A percentile compares a stretch with the other conserved stretches of the same genome.
Evolutionary conservation across 257 asterid species (phyloP).

Genomic region (Mentha longifolia): DNA sequence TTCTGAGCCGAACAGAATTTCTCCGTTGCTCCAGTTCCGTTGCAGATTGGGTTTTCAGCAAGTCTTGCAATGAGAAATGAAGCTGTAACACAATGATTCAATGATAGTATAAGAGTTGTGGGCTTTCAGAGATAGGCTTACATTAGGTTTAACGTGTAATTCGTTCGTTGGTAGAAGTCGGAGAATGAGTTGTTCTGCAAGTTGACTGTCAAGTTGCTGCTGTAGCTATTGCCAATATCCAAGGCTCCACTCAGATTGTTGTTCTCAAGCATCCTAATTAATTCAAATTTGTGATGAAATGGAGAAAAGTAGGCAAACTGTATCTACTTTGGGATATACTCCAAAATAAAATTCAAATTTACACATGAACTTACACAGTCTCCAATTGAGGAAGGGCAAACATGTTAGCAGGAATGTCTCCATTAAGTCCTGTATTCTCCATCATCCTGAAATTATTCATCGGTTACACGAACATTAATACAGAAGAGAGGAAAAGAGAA

Average conservation of each 20-base stretch:
- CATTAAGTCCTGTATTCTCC: constrained; percentile 66
- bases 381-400: constrained; percentile 69
- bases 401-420: constrained; percentile 56
- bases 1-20: constrained; percentile 47
- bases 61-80: constrained; percentile 50
- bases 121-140: constrained; percentile 36
- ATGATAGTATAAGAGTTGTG: neutral
- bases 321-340: neutral
- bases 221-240: constrained; percentile 67
- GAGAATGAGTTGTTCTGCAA: constrained; percentile 67
- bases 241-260: constrained; percentile 65
- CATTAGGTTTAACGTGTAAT: constrained; percentile 53
- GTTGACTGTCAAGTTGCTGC: constrained; percentile 64
- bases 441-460: constrained; percentile 53
- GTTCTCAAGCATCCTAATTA: constrained; percentile 62
- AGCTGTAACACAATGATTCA: neutral
- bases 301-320: neutral
- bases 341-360: neutral
- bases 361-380: constrained; percentile 61
- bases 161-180: constrained; percentile 50
- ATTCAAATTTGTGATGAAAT: neutral
- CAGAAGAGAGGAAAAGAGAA: neutral
- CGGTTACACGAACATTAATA: constrained; percentile 22
- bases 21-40: constrained; percentile 45
- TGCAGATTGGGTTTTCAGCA: constrained; percentile 71